These are phyloP conservation scores for Actinomortierella ambigua DNA, from an alignment of 371 early-diverging fungal genomes.

Conservation along the genomic window DNA sequence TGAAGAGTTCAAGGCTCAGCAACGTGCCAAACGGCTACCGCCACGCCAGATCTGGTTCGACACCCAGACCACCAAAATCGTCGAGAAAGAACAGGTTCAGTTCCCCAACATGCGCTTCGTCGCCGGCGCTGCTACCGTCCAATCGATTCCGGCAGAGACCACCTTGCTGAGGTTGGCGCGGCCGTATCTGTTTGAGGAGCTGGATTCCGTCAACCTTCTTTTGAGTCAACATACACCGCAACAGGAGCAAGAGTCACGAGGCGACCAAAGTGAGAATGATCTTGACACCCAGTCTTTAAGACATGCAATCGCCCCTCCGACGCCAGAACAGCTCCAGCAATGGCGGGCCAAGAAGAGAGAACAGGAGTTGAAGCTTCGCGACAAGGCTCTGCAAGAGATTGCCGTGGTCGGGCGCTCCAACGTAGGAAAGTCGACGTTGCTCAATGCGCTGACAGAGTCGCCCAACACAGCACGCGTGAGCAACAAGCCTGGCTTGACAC, in stretches of 20 bases:
- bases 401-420: constrained; percentile 69
- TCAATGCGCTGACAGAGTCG: constrained; percentile 71
- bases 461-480: constrained; percentile 62
- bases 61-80: constrained; percentile 17
- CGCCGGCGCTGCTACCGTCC: constrained; percentile 51
- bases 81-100: constrained; percentile 46
- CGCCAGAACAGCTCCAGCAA: constrained; percentile 15
- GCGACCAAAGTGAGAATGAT: too few relatives aligned
- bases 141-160: constrained; percentile 50
- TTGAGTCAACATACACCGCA: too few relatives aligned
- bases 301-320: constrained; percentile 26
- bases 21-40: constrained; percentile 21
- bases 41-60: constrained; percentile 42
- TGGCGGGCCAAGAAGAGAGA: constrained; percentile 11
- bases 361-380: constrained; percentile 24
- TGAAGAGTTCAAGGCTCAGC: constrained; percentile 21
- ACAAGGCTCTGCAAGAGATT: constrained; percentile 26
- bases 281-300: too few relatives aligned
- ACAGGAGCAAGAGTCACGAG: too few relatives aligned
- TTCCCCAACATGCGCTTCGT: constrained; percentile 55
- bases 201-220: constrained; percentile 16
- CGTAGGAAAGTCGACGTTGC: constrained; percentile 79
- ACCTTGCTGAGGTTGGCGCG: constrained; percentile 20
- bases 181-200: constrained; percentile 32
- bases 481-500: constrained; percentile 82